phyloP scores from a whole-genome alignment of 129 eudicot species.

The Artemisia argyi region DNA sequence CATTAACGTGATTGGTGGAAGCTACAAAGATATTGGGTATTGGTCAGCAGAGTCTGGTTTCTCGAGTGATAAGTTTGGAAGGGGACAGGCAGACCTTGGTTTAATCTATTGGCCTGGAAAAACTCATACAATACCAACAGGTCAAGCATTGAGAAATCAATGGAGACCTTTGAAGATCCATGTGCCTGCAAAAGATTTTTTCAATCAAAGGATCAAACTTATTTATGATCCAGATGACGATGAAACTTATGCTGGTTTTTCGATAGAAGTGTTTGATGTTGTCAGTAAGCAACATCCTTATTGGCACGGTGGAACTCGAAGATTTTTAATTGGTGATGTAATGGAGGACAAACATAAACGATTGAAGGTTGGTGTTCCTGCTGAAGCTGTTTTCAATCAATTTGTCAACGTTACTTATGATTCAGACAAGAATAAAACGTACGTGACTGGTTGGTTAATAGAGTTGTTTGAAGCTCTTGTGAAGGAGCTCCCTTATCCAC shows the following conservation, averaged over 20 bases:
- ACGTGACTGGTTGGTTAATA: neutral
- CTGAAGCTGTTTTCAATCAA: constrained; percentile 1
- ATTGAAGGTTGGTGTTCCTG: neutral
- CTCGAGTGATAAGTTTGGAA: constrained; percentile 14
- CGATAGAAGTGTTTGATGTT: neutral
- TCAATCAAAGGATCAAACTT: neutral
- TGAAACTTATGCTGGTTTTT: neutral
- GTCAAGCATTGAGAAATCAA: constrained; percentile 24
- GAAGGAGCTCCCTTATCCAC: neutral
- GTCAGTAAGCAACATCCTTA: neutral
- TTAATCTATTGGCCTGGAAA: constrained; percentile 63
- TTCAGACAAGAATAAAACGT: neutral
- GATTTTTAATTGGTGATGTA: neutral
- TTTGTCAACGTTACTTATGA: neutral
- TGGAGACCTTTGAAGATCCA: constrained; percentile 48
- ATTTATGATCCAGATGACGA: neutral
- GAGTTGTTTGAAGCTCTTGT: neutral
- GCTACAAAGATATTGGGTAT: constrained; percentile 48
- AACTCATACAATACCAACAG: constrained; percentile 36
- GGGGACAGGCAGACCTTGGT: constrained; percentile 24
- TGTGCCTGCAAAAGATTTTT: constrained; percentile 65
- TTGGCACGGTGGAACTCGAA: neutral
- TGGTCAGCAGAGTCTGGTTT: constrained; percentile 64
- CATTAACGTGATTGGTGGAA: constrained; percentile 59
- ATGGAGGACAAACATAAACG: neutral